Conservation (phyloP, 2,329 filamentous ascomycete species). For the Xylaria sp. region DNA sequence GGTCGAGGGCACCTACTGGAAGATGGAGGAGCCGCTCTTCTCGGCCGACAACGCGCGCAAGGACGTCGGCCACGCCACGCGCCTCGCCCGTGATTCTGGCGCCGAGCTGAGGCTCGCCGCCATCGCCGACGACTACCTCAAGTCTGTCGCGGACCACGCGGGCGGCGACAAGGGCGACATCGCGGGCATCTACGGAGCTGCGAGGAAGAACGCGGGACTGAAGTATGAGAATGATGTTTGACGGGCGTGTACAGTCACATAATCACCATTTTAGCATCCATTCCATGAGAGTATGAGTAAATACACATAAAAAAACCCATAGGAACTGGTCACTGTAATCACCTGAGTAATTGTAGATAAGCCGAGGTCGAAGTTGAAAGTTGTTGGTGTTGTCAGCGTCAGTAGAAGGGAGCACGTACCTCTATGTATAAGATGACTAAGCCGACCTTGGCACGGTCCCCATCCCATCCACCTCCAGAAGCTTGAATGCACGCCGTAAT, state of each 20-base stretch:
- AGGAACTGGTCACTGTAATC: too few relatives aligned
- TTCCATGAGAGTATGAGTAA: neutral
- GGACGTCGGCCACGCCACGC: slow-evolving; percentile 74
- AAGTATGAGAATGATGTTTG: slow-evolving; percentile 66
- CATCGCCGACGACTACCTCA: slow-evolving; percentile 69
- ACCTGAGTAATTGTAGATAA: neutral
- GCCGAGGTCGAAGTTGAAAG: slow-evolving; percentile 2
- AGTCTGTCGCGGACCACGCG: slow-evolving; percentile 66
- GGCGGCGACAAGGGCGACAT: slow-evolving; percentile 75
- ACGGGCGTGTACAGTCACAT: neutral
- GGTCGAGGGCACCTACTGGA: slow-evolving; percentile 74
- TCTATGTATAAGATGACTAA: slow-evolving; percentile 28
- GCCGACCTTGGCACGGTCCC: slow-evolving; percentile 4
- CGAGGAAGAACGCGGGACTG: slow-evolving; percentile 73
- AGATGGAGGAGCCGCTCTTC: slow-evolving; percentile 78
- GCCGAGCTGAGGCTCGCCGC: slow-evolving; percentile 66
- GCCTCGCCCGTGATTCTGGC: slow-evolving; percentile 65
- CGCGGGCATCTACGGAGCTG: slow-evolving; percentile 79
- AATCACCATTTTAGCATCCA: neutral
- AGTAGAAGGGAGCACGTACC: neutral
- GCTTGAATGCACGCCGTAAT: neutral
- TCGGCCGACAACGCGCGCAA: slow-evolving; percentile 81
- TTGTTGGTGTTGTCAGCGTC: neutral
- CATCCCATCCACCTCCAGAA: too few relatives aligned
- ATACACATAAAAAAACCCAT: neutral